Evolutionary conservation across 441 rosid species (phyloP), one percentile per base, ranked within the genome.

Genomic region (Croton laevigatus): DNA sequence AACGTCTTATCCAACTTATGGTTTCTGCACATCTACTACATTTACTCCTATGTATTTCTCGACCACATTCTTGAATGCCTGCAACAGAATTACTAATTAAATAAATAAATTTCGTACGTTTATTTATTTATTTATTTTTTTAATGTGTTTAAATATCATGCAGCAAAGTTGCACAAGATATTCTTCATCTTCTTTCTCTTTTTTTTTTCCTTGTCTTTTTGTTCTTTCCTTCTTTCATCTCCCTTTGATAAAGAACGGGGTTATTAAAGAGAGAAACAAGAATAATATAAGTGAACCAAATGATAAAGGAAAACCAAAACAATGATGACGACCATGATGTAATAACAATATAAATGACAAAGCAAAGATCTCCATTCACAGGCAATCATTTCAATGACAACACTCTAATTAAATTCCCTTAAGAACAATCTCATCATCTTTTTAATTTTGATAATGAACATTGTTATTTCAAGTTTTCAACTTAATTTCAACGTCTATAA

Each of bases 41-140:
- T 72, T 79, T 70, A 83, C 88, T 62, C 91, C 96, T 79, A 86
- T 22, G 58, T 81, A 86, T 68, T 89, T 88, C 66, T 86, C 88
- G 74, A 86, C 55, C 34, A 88, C 91, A 78, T 79, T 87, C 81
- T 87, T 73, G 84, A 87, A 86, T 65, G 84, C 94, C 98, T 91
- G 91, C 79, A 78, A 71, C 66, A 44, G 67, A n/a, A 62, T 27
- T 27, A 27, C 32, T 27, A 27, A 27, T 40, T 40, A 40, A 40
- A 40, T 40, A 40, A 40, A 40, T 40, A 40, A 4, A 40, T 1
- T 40, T 40, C 44, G 44, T 4, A 6, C 44, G 32, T 27, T 27
- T 27, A 27, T 27, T n/a, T 27, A 27, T 27, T 27, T 27, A 27
- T 27, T 40, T 40, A 40, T 16, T 51, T 51, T 36, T 70, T 53